Evolutionary conservation across 306 rosid genomes (phyloP), one percentile per base, ranked within the genome.

Genomic region (Pachyrhizus erosus): DNA sequence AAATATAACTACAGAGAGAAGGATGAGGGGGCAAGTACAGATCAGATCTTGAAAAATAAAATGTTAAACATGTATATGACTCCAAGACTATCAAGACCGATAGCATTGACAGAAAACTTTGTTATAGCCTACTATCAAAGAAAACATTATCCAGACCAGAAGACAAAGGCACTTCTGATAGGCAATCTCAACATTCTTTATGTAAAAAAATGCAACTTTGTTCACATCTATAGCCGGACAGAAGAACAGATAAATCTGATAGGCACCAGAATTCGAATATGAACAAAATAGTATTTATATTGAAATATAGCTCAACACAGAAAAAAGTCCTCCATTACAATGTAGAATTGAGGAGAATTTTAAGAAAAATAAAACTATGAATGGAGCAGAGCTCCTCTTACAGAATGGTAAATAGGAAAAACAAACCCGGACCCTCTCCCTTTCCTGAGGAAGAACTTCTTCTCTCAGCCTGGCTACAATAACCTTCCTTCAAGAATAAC

Each of bases 241-340:
- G 43, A 49, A 84, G 51, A 40, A 51, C 31, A 84, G 61, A 49
- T 68, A 68, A 68, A 84, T 57, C 65, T 23, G 33, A 10, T 23
- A 11, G 65, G 65, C 17, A 57, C 65, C 17, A 57, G 17, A 57
- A 57, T 57, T 23, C 23, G 65, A 57, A 23, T 10, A 57, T 23
- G 17, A 57, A 55, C 6, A 23, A 57, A 57, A 23, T 11, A 10
- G 65, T 57, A 57, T 57, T 57, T 57, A 24, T 23, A 57, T 57
- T 57, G 65, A 57, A 57, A 57, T 26, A 23, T 23, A 23, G 65
- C 31, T 57, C 29, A 57, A 21, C 21, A 10, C 17, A 57, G 31
- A 23, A 1, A 57, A 23, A 54, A 57, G 29, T 57, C 7, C 8
- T 23, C 65, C 15, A 12, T 45, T 45, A 45, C 51, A 45, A 45